Evolutionary conservation across 202 grass and related monocot genomes (phyloP).

Genomic region (Hordeum pubiflorum): DNA sequence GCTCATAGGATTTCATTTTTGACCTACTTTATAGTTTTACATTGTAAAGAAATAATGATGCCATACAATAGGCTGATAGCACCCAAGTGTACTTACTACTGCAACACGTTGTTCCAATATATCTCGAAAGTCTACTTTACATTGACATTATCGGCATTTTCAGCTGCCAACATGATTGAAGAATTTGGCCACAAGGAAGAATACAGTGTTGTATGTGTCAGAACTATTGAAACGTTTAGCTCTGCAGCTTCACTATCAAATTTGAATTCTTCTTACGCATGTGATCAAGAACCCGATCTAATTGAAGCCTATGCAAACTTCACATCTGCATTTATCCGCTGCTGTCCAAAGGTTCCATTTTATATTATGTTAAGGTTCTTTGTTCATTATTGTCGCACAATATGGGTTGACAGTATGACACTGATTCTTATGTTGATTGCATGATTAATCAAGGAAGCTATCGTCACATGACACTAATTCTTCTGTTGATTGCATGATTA

Average conservation of each 20-base stretch:
- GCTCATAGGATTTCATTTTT: not conserved
- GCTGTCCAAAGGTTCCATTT: constrained; percentile 76
- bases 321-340: constrained; percentile 70
- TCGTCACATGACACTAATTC: constrained; percentile 3
- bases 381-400: constrained; percentile 1
- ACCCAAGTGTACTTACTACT: constrained; percentile 11
- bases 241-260: constrained; percentile 67
- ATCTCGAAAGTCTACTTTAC: constrained; percentile 9
- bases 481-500: constrained; percentile 22
- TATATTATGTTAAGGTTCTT: constrained; percentile 6
- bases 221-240: constrained; percentile 72
- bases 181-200: constrained; percentile 93
- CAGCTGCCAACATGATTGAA: constrained; percentile 71
- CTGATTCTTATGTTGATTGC: constrained; percentile 15
- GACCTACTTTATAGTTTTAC: constrained; percentile 8
- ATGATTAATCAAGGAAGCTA: constrained; percentile 8
- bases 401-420: constrained; percentile 8
- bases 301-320: constrained; percentile 84
- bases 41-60: constrained; percentile 4
- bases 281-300: constrained; percentile 96
- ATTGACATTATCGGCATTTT: constrained; percentile 30
- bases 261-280: constrained; percentile 83
- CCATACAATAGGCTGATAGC: not conserved
- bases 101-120: constrained; percentile 7
- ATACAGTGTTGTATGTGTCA: constrained; percentile 61